phyloP scores from a whole-genome alignment of 1,284 basidiomycete genomes.

The Ganoderma sinense region DNA sequence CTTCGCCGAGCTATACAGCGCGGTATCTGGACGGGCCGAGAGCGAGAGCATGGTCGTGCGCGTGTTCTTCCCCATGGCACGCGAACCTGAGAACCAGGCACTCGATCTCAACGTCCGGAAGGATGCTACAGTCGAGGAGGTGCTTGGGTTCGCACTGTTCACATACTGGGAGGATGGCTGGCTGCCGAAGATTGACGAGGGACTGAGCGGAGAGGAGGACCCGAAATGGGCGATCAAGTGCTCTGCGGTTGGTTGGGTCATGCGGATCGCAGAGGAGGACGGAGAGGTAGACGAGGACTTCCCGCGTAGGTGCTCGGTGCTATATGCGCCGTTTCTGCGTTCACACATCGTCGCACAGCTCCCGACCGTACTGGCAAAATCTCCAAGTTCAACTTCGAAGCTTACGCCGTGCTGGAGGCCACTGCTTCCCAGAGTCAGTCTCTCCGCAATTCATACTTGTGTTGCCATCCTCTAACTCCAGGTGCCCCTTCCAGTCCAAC shows the following conservation, averaged over 20 bases:
- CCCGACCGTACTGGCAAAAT: conserved; percentile 89
- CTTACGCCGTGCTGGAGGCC: conserved; percentile 87
- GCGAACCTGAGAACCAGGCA: conserved; percentile 61
- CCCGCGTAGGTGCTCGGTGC: conserved; percentile 69
- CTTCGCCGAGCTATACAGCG: conserved; percentile 83
- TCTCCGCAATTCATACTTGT: neutral
- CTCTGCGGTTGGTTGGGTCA: conserved; percentile 90
- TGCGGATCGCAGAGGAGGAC: conserved; percentile 96
- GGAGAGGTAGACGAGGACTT: conserved; percentile 99
- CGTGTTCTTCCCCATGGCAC: conserved; percentile 90
- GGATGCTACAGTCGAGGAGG: conserved; percentile 94
- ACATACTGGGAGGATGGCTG: conserved; percentile 91
- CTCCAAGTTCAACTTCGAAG: conserved; percentile 90
- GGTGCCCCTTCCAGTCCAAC: conserved; percentile 65
- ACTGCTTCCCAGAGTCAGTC: conserved; percentile 77
- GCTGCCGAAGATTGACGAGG: conserved; percentile 80
- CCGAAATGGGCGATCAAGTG: conserved; percentile 66
- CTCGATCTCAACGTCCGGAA: conserved; percentile 80
- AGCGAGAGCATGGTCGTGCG: conserved; percentile 71
- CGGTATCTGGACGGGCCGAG: conserved; percentile 79
- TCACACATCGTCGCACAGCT: conserved; percentile 54
- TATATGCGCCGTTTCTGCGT: neutral
- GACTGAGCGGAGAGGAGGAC: conserved; percentile 65
- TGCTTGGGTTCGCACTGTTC: conserved; percentile 93
- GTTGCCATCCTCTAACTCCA: neutral